Conservation (phyloP, 2,329 filamentous ascomycete genomes). For the Aspergillus unguis region DNA sequence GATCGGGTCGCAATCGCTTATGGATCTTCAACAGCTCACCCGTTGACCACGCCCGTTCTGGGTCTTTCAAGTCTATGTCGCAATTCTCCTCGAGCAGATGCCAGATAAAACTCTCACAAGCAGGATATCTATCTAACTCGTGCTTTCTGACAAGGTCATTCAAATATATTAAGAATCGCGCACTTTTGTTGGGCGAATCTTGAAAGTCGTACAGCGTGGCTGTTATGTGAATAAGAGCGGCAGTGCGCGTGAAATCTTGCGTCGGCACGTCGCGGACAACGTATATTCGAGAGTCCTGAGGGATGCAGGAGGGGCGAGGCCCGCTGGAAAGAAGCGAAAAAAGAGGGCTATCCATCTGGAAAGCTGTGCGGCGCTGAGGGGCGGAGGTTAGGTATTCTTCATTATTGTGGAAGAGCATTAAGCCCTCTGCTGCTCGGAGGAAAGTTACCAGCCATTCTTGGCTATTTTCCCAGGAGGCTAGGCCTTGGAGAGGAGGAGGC, state of each 20-base stretch:
- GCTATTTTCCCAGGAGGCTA: constrained; percentile 14
- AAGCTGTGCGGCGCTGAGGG: constrained; percentile 30
- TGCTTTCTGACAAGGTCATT: constrained; percentile 26
- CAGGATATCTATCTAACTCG: constrained; percentile 33
- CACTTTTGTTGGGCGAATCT: constrained; percentile 28
- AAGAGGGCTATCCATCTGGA: constrained; percentile 38
- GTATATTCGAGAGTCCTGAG: constrained; percentile 34
- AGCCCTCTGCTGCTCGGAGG: constrained; percentile 33
- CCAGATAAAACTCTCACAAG: constrained; percentile 41
- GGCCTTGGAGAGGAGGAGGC: constrained; percentile 20
- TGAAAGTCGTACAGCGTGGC: constrained; percentile 35
- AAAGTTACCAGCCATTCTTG: constrained; percentile 33
- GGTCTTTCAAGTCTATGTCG: constrained; percentile 34
- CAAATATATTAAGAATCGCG: constrained; percentile 33
- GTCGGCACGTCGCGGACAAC: constrained; percentile 33
- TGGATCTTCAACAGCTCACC: constrained; percentile 36
- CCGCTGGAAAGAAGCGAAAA: constrained; percentile 42
- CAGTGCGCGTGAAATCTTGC: constrained; percentile 36
- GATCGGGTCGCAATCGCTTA: constrained; percentile 33
- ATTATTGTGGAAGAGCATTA: constrained; percentile 32
- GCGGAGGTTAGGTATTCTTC: constrained; percentile 25
- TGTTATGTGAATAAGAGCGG: constrained; percentile 40
- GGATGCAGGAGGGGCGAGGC: constrained; percentile 38
- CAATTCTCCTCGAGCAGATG: constrained; percentile 38
- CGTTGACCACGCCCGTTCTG: constrained; percentile 37